Evolutionary conservation across 768 basidiomycete species (phyloP).

Genomic region (Tremella fuciformis): DNA sequence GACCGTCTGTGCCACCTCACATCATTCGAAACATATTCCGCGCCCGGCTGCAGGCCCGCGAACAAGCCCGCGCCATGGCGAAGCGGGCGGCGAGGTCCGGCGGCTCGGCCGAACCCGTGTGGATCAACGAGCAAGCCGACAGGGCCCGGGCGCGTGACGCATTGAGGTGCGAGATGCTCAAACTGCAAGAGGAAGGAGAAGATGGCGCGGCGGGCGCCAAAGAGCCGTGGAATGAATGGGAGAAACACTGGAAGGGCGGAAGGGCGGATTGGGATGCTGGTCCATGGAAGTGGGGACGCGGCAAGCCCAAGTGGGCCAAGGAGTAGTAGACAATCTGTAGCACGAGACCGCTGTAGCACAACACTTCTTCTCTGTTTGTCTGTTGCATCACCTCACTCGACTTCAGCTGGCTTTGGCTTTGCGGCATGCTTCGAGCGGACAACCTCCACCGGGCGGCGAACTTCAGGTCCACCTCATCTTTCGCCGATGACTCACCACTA

Average conservation of each 20-base stretch:
- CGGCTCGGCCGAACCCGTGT: constrained; percentile 18
- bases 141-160: constrained; percentile 32
- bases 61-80: not conserved
- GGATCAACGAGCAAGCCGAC: constrained; percentile 37
- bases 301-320: constrained; percentile 16
- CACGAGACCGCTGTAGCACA: no score
- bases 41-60: no score
- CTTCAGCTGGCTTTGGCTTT: no score
- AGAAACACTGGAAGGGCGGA: constrained; percentile 9
- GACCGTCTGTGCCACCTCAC: not conserved
- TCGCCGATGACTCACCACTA: no score
- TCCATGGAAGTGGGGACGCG: constrained; percentile 19
- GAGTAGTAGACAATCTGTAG: constrained; percentile 1
- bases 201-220: not conserved
- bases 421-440: no score
- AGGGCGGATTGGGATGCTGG: constrained; percentile 7
- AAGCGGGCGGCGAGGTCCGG: not conserved
- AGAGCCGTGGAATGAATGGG: not conserved
- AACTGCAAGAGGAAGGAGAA: not conserved
- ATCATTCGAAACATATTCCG: not conserved
- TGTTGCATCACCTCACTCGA: no score
- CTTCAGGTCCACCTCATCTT: no score
- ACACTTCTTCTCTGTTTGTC: no score
- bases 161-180: constrained; percentile 4
- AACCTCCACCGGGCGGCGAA: no score